phyloP scores from a whole-genome alignment of 371 early-diverging fungal species.

The Mortierella sp. region DNA sequence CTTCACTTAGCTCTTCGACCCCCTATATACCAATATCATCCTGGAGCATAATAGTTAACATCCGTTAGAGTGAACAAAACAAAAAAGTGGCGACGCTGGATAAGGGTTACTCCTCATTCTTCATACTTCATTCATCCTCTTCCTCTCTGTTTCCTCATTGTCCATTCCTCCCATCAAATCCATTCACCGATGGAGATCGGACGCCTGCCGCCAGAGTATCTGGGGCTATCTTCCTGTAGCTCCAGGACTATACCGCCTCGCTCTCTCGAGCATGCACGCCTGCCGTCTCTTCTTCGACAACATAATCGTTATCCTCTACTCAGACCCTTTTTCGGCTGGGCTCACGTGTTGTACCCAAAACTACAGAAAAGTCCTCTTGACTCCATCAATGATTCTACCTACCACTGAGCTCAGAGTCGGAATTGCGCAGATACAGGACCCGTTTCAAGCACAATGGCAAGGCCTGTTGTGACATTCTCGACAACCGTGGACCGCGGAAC shows the following conservation, averaged over 20 bases:
- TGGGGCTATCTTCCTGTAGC: constrained; percentile 12
- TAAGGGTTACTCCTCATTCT: no score
- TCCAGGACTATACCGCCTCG: not conserved
- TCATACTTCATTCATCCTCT: not conserved
- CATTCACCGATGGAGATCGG: no score
- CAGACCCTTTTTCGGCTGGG: constrained; percentile 11
- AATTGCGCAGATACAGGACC: no score
- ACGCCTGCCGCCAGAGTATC: constrained; percentile 18
- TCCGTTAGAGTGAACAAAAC: no score
- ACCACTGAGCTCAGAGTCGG: not conserved
- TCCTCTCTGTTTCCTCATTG: no score
- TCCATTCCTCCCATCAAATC: no score
- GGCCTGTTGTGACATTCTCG: no score
- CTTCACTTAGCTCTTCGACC: not conserved
- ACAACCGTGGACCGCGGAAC: no score
- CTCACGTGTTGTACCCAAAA: not conserved
- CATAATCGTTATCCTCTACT: constrained; percentile 16
- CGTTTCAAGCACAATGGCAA: no score
- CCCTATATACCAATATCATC: not conserved
- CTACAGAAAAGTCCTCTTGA: constrained; percentile 10
- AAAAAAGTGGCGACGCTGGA: no score
- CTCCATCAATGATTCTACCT: not conserved
- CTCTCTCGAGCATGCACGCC: constrained; percentile 1
- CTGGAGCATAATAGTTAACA: no score
- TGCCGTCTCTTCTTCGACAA: constrained; percentile 6